phyloP scores from a whole-genome alignment of 108 stramenopile species.

The Cyclotella distinguenda region DNA sequence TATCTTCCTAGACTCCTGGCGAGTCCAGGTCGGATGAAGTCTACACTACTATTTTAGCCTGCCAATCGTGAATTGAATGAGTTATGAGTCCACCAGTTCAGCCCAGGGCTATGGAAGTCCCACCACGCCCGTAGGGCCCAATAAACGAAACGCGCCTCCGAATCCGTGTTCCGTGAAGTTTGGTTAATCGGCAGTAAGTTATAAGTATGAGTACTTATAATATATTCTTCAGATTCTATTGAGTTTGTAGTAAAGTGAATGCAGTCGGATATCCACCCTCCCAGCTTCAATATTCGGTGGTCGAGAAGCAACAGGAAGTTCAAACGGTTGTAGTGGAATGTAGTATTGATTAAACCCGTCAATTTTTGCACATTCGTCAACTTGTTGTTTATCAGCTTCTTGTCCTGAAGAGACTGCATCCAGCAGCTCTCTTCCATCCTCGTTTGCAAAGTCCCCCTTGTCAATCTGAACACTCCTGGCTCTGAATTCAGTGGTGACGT shows the following conservation, averaged over 20 bases:
- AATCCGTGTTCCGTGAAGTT: too few species aligned
- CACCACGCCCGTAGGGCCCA: too few species aligned
- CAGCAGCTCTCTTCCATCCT: neutral
- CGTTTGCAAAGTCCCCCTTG: slow-evolving; percentile 45
- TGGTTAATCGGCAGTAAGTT: too few species aligned
- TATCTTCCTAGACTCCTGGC: too few species aligned
- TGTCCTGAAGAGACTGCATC: neutral
- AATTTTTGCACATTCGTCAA: neutral
- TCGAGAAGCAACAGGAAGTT: slow-evolving; percentile 28
- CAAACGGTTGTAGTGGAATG: slow-evolving; percentile 42
- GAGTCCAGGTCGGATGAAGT: too few species aligned
- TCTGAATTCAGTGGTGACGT: slow-evolving; percentile 36
- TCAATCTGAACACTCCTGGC: slow-evolving; percentile 31
- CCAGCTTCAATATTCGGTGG: slow-evolving; percentile 52
- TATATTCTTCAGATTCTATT: slow-evolving; percentile 16
- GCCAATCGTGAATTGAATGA: too few species aligned
- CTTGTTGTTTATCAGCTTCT: neutral
- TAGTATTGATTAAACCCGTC: slow-evolving; percentile 43
- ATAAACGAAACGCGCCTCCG: too few species aligned
- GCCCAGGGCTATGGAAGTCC: too few species aligned
- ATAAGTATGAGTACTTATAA: neutral
- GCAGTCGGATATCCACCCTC: slow-evolving; percentile 50
- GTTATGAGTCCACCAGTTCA: too few species aligned
- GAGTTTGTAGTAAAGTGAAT: slow-evolving; percentile 41
- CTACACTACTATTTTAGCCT: too few species aligned